Evolutionary conservation across 75 land plant genomes (phyloP), one percentile per base, ranked within the genome.

Genomic region (Larix kaempferi): DNA sequence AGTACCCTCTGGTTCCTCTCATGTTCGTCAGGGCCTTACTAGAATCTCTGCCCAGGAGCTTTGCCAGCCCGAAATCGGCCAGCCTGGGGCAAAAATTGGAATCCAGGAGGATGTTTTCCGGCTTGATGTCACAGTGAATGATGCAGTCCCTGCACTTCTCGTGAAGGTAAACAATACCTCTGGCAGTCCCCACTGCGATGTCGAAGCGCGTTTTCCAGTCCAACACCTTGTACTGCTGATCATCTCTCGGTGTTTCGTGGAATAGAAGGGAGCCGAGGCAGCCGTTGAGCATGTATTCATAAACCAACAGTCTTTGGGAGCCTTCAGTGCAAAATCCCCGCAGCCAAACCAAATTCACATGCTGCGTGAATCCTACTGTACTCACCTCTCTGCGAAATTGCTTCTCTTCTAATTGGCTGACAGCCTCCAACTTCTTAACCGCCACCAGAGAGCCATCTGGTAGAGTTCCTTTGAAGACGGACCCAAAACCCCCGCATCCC

Each of bases 311-410:
- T 29, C 72, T 80, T 15, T 61, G 41, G 6, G 22, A 10, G 5
- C 73, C 74, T 54, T 81, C 86, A 3, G 63, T 25, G 77, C 86
- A 81, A 55, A 82, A 85, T 8, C 81, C 86, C 15, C 52, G 56
- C 14, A 85, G 83, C 57, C 73, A 59, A 13, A 85, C 77, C 74
- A 85, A 71, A 75, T 85, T 78, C 64, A 72, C 71, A 66, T 85
- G 86, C 29, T 85, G 86, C 22, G 74, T 78, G 44, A 22, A 35
- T 33, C 84, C 84, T 3, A 85, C 66, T 2, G 80, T 82, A 29
- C 66, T 76, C 22, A 85, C 74, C 67, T 82, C 87, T 11, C 72
- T 59, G 14, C 77, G n/a, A 57, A 85, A 85, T 39, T 85, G 83
- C 75, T 78, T 76, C 66, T 85, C 87, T 23, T 62, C 83, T 29